Conservation (phyloP, 805 yeast species). For the Ogataea pini region DNA sequence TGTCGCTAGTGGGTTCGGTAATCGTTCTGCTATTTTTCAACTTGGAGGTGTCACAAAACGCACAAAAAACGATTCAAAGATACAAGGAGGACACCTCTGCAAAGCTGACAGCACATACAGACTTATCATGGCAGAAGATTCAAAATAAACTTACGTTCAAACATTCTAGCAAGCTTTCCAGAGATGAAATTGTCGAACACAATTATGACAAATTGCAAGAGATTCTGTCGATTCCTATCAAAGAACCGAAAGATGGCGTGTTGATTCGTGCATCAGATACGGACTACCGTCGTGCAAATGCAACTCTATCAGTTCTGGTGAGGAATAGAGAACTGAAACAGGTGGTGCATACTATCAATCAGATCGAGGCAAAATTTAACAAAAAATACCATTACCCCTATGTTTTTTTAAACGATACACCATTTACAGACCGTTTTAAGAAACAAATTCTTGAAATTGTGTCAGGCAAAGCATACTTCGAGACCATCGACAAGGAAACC, state of each 20-base stretch:
- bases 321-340: slow-evolving; percentile 59
- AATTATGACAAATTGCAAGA: slow-evolving; percentile 43
- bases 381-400: slow-evolving; percentile 75
- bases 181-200: slow-evolving; percentile 35
- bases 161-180: slow-evolving; percentile 13
- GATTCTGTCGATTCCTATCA: slow-evolving; percentile 39
- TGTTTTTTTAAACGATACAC: slow-evolving; percentile 72
- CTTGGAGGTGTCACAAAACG: neutral
- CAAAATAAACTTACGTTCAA: slow-evolving; percentile 17
- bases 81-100: neutral
- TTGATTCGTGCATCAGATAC: slow-evolving; percentile 31
- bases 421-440: slow-evolving; percentile 61
- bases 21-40: slow-evolving; percentile 12
- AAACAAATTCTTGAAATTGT: slow-evolving; percentile 40
- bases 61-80: neutral
- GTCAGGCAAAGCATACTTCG: slow-evolving; percentile 49
- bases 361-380: slow-evolving; percentile 68
- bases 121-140: neutral
- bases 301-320: slow-evolving; percentile 74
- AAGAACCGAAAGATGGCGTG: slow-evolving; percentile 49
- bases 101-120: neutral
- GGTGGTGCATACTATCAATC: slow-evolving; percentile 53
- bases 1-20: slow-evolving; percentile 9
- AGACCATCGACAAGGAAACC: slow-evolving; percentile 45
- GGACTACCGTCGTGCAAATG: slow-evolving; percentile 57